A percentile compares a stretch with the other conserved stretches of the same genome.
phyloP scores from a whole-genome alignment of 495 filamentous ascomycete genomes.

The Trichocladium uniseriatum region DNA sequence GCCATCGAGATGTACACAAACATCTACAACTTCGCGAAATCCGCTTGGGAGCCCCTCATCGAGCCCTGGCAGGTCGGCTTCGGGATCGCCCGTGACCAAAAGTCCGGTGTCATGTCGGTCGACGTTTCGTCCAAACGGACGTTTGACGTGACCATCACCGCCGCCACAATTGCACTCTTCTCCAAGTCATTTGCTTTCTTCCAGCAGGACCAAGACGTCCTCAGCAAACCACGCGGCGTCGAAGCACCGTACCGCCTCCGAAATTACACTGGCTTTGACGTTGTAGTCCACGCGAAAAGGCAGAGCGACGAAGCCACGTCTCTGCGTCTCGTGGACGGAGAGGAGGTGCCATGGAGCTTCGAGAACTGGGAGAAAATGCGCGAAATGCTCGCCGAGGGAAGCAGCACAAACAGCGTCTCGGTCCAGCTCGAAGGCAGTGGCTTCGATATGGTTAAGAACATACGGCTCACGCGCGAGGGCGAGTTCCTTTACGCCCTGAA shows the following conservation, averaged over 20 bases:
- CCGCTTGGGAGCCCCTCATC: slow-evolving; percentile 91
- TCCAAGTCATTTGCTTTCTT: slow-evolving; percentile 91
- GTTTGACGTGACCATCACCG: slow-evolving; percentile 85
- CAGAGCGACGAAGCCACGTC: slow-evolving; percentile 49
- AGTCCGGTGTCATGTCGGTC: slow-evolving; percentile 67
- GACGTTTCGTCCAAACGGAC: slow-evolving; percentile 81
- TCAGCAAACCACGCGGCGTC: slow-evolving; percentile 83
- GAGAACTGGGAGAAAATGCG: slow-evolving; percentile 91
- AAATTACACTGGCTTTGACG: slow-evolving; percentile 89
- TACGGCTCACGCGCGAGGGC: slow-evolving; percentile 87
- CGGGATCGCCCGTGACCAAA: slow-evolving; percentile 70
- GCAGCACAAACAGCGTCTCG: slow-evolving; percentile 63
- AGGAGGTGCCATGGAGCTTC: slow-evolving; percentile 91
- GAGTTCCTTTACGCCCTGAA: slow-evolving; percentile 82
- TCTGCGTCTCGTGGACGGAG: slow-evolving; percentile 77
- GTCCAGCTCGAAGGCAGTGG: slow-evolving; percentile 85
- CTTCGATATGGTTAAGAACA: slow-evolving; percentile 80
- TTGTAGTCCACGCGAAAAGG: slow-evolving; percentile 71
- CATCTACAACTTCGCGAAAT: slow-evolving; percentile 98
- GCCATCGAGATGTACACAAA: slow-evolving; percentile 89
- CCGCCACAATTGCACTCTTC: slow-evolving; percentile 83
- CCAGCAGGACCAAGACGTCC: slow-evolving; percentile 78
- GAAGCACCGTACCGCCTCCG: slow-evolving; percentile 90
- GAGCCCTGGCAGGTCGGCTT: slow-evolving; percentile 95
- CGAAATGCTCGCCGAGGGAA: slow-evolving; percentile 77